Percentiles rank a stretch among this genome's conserved stretches.
Evolutionary conservation across 768 basidiomycete genomes (phyloP).

Genomic region (Hygrocybe punicea): DNA sequence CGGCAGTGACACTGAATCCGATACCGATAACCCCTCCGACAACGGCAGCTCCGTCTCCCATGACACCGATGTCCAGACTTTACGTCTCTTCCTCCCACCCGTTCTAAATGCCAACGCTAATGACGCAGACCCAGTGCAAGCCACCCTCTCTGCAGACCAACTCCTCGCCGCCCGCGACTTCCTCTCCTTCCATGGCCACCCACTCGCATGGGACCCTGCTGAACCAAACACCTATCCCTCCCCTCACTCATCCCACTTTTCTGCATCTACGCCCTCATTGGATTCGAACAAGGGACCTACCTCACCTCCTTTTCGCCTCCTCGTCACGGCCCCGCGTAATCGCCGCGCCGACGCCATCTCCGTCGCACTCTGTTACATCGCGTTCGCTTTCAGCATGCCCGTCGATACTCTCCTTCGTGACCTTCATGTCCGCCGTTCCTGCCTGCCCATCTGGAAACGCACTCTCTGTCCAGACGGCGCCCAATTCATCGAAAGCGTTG

Average conservation of each 20-base stretch:
- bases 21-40: background rate
- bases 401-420: background rate
- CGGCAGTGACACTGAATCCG: background rate
- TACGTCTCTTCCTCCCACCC: background rate
- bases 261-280: background rate
- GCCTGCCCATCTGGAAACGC: background rate
- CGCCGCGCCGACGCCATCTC: background rate
- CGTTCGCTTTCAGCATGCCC: background rate
- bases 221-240: too few species aligned
- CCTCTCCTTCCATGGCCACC: constrained; percentile 17
- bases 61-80: background rate
- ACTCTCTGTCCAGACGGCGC: background rate
- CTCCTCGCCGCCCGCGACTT: constrained; percentile 44
- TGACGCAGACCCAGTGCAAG: background rate
- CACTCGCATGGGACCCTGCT: background rate
- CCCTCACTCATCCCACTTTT: background rate
- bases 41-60: background rate
- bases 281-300: background rate
- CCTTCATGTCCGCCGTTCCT: background rate
- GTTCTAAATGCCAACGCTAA: background rate
- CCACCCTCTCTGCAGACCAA: constrained; percentile 21
- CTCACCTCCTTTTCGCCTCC: background rate
- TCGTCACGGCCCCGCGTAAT: constrained; percentile 1
- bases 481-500: background rate
- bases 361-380: background rate